These are phyloP conservation scores for Waltergamsia citrina DNA, from an alignment of 2,329 filamentous ascomycete species.

Conservation along the genomic window DNA sequence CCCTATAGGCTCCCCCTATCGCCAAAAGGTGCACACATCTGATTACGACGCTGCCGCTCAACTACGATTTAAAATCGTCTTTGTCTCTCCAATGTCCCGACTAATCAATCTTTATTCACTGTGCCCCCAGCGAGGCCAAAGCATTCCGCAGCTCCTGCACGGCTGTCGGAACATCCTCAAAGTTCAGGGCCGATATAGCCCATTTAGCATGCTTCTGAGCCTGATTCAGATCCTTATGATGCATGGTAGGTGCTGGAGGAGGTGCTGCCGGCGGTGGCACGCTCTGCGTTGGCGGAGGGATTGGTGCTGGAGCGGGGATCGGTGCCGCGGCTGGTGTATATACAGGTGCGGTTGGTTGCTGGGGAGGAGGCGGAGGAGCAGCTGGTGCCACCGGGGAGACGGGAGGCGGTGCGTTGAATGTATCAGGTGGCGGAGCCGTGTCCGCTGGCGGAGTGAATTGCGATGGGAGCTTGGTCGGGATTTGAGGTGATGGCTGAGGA, in stretches of 20 bases:
- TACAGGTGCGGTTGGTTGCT: background rate
- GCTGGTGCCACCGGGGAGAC: slow-evolving; percentile 14
- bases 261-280: slow-evolving; percentile 1
- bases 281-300: slow-evolving; percentile 4
- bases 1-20: too few relatives aligned
- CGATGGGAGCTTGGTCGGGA: slow-evolving; percentile 13
- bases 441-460: slow-evolving; percentile 12
- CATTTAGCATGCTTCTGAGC: slow-evolving; percentile 95
- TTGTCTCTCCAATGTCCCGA: too few relatives aligned
- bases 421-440: slow-evolving; percentile 8
- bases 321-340: slow-evolving; percentile 6
- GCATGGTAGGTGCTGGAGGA: slow-evolving; percentile 7
- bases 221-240: slow-evolving; percentile 54
- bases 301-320: slow-evolving; percentile 4
- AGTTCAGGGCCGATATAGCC: slow-evolving; percentile 94
- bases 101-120: too few relatives aligned
- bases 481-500: slow-evolving; percentile 16
- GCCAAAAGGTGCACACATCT: too few relatives aligned
- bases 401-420: slow-evolving; percentile 11
- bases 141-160: slow-evolving; percentile 76
- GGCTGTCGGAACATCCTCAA: slow-evolving; percentile 88
- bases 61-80: too few relatives aligned
- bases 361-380: slow-evolving; percentile 4
- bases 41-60: too few relatives aligned
- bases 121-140: slow-evolving; percentile 58